Base-by-base conservation (phyloP, 305 asterid genomes). In the Andrographis paniculata region DNA sequence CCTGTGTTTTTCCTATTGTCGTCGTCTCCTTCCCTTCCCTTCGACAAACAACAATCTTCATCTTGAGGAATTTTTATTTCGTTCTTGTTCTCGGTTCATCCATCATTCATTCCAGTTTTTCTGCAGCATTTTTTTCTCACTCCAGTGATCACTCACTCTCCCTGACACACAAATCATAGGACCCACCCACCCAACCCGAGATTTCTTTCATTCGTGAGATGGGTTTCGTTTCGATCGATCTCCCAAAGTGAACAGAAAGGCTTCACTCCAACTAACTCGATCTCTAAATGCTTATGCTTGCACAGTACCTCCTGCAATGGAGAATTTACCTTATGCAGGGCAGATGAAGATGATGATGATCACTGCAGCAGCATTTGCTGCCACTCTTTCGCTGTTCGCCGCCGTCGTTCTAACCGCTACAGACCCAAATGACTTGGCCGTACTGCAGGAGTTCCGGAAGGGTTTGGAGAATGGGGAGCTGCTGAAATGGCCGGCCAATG, bases 391-490 rank as follows among this genome's bases (percentile, higher is more conserved):
- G n/a, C n/a, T n/a, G n/a, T n/a, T n/a, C n/a, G n/a, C 66, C 65
- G 57, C 71, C 1, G 17, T 66, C 52, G 87, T 55, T 40, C 59
- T 50, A 42, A 30, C 66, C 44, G 56, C 52, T 14, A 88, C 97
- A 40, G 85, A 88, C 76, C 78, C 93, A 0, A 58, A 53, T 42
- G 97, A 88, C 64, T 59, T 77, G 33, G 76, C 87, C 24, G 48
- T 84, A n/a, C 71, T 88, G 3, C 74, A 69, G 14, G 72, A 79
- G 58, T 75, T 84, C 56, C 69, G 68, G 40, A 62, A 79, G 42
- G 87, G 87, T 23, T 46, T 88, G 55, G 71, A 74, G 53, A 88
- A 84, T 69, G 77, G 76, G 10, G 86, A 88, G 71, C 82, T 88
- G 12, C 52, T 88, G 63, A 60, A 72, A 7, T 88, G 95, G 97